Percentiles rank a stretch among this genome's conserved stretches.
Evolutionary conservation across 2,329 filamentous ascomycete species (phyloP).

Genomic region (Stromatinia cepivora): DNA sequence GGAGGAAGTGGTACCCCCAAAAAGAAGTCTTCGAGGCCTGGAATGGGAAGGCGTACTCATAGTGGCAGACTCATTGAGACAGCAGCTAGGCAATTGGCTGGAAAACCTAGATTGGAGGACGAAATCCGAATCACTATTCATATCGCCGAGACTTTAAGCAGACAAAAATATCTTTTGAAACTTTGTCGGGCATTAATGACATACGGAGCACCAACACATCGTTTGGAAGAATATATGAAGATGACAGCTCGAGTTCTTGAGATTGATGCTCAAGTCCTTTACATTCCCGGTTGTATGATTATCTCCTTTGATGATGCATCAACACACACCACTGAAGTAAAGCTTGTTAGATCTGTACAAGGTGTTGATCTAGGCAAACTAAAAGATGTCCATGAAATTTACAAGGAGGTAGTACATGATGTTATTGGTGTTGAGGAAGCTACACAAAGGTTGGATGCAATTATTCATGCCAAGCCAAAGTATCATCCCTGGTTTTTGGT

Average conservation of each 20-base stretch:
- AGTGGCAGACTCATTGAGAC: conserved; percentile 35
- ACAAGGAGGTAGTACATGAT: conserved; percentile 81
- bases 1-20: conserved; percentile 46
- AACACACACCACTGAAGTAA: conserved; percentile 78
- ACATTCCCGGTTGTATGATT: conserved; percentile 91
- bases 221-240: conserved; percentile 86
- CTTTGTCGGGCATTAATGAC: conserved; percentile 85
- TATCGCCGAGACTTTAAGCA: conserved; percentile 68
- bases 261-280: conserved; percentile 86
- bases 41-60: conserved; percentile 35
- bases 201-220: conserved; percentile 87
- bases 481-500: conserved; percentile 56
- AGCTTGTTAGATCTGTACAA: conserved; percentile 67
- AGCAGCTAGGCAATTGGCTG: conserved; percentile 31
- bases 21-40: conserved; percentile 30
- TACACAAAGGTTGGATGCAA: conserved; percentile 58
- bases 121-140: conserved; percentile 54
- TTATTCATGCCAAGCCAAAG: conserved; percentile 50
- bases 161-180: conserved; percentile 81
- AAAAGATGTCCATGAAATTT: conserved; percentile 72
- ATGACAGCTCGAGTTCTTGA: conserved; percentile 88
- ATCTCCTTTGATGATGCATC: conserved; percentile 79
- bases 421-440: conserved; percentile 71
- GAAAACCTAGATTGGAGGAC: conserved; percentile 40
- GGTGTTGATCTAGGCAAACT: conserved; percentile 74